phyloP scores from a whole-genome alignment of 2,329 filamentous ascomycete genomes.

The Hyphodiscus sp. region DNA sequence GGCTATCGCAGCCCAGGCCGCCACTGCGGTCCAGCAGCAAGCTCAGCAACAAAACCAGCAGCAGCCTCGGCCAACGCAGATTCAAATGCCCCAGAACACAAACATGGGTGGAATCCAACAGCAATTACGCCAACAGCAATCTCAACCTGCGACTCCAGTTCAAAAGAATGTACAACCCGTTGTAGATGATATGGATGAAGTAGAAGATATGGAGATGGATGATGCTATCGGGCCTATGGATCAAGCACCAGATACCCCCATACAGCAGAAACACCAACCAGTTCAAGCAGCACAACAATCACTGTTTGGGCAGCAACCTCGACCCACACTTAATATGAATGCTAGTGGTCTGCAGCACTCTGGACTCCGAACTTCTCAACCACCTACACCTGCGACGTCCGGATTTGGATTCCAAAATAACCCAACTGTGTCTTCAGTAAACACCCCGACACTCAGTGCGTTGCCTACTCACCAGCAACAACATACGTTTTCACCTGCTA shows the following conservation, averaged over 20 bases:
- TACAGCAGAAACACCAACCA: constrained; percentile 42
- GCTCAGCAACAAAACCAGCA: constrained; percentile 33
- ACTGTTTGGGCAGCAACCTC: constrained; percentile 57
- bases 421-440: constrained; percentile 93
- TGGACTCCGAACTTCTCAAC: constrained; percentile 77
- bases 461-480: constrained; percentile 56
- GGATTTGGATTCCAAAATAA: constrained; percentile 82
- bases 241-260: constrained; percentile 44
- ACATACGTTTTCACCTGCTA: constrained; percentile 42
- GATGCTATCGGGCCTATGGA: constrained; percentile 66
- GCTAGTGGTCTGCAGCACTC: constrained; percentile 64
- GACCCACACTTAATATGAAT: constrained; percentile 74
- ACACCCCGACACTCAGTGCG: constrained; percentile 84
- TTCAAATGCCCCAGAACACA: constrained; percentile 26
- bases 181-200: constrained; percentile 67
- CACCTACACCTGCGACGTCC: constrained; percentile 73
- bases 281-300: constrained; percentile 62
- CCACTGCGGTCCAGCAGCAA: constrained; percentile 41
- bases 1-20: constrained; percentile 27
- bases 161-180: constrained; percentile 24
- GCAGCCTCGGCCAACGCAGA: constrained; percentile 18
- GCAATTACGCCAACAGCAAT: constrained; percentile 30
- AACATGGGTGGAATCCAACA: constrained; percentile 29
- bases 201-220: constrained; percentile 97
- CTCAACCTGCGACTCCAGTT: constrained; percentile 27